These are phyloP conservation scores for Colletotrichum godetiae DNA, from an alignment of 2,329 filamentous ascomycete genomes.

Conservation along the genomic window DNA sequence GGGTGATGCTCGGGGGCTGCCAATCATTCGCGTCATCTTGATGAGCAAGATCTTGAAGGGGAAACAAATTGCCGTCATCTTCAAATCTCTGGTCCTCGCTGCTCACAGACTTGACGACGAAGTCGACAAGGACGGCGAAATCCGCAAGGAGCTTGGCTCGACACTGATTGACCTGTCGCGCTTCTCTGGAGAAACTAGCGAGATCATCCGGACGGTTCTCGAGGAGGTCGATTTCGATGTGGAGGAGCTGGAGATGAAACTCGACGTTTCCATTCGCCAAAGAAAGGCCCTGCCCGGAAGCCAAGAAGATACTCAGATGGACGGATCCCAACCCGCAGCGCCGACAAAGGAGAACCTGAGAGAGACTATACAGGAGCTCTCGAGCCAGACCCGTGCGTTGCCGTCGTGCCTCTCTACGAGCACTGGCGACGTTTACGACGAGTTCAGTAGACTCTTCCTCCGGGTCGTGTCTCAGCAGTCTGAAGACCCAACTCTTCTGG, in stretches of 20 bases:
- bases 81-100: slow-evolving; percentile 72
- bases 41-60: slow-evolving; percentile 70
- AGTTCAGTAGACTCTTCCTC: slow-evolving; percentile 70
- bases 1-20: slow-evolving; percentile 66
- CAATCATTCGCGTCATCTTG: slow-evolving; percentile 71
- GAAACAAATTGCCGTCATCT: slow-evolving; percentile 71
- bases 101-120: slow-evolving; percentile 68
- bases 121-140: slow-evolving; percentile 63
- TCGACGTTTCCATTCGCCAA: slow-evolving; percentile 76
- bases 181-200: slow-evolving; percentile 66
- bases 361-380: slow-evolving; percentile 52
- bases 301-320: slow-evolving; percentile 63
- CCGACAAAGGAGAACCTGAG: slow-evolving; percentile 50
- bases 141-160: slow-evolving; percentile 73
- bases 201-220: slow-evolving; percentile 75
- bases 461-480: slow-evolving; percentile 59
- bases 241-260: slow-evolving; percentile 78
- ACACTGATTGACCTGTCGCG: slow-evolving; percentile 75
- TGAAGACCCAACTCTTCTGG: slow-evolving; percentile 51
- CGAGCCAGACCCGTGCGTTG: slow-evolving; percentile 49
- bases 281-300: slow-evolving; percentile 60
- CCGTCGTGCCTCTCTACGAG: slow-evolving; percentile 65
- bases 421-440: slow-evolving; percentile 64
- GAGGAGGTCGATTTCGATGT: slow-evolving; percentile 77
- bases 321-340: slow-evolving; percentile 45